Evolutionary conservation across 2,329 filamentous ascomycete species (phyloP), one percentile per base, ranked within the genome.

Genomic region (Colletotrichum orbiculare): DNA sequence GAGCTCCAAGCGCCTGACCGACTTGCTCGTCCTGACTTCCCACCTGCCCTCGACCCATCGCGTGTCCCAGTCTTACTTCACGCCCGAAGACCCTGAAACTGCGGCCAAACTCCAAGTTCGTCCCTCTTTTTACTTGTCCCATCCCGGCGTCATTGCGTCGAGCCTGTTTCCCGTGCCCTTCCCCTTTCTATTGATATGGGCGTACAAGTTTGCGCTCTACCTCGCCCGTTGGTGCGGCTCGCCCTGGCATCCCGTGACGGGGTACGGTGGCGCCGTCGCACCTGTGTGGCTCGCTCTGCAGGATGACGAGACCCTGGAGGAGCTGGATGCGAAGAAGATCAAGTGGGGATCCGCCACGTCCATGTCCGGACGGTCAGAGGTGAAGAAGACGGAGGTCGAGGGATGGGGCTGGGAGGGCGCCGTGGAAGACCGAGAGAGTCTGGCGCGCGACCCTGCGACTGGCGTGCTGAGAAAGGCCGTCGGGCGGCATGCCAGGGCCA

Each of bases 301-400:
- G 17, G 80, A 87, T 8, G 85, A 90, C 63, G 85, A 85, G 13
- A 81, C 83, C 17, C 82, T 94, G 12, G 86, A 92, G 54, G 81
- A 80, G 2, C 74, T 83, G 42, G 81, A 73, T 35, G 85, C 83
- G 4, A 67, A 89, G 82, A 74, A 85, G 77, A 54, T 81, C 60
- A 98, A 98, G 80, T 98, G 95, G 95, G 95, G 95, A 3, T 91
- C 91, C 37, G 86, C 87, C n/a, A 85, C 85, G 8, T 85, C 90
- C 68, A 76, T 85, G 10, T 76, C 78, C 59, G 89, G 90, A 0
- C 78, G 83, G 17, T 84, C 86, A 64, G 80, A 84, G 43, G 87
- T 93, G 6, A 91, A 90, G 77, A 87, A 88, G 71, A 96, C 94
- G 1, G 93, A 97, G 76, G 90, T 97, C 3, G 89, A 92, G 47